These are phyloP conservation scores for Fusarium newnesense DNA, from an alignment of 2,329 filamentous ascomycete genomes.

Conservation along the genomic window DNA sequence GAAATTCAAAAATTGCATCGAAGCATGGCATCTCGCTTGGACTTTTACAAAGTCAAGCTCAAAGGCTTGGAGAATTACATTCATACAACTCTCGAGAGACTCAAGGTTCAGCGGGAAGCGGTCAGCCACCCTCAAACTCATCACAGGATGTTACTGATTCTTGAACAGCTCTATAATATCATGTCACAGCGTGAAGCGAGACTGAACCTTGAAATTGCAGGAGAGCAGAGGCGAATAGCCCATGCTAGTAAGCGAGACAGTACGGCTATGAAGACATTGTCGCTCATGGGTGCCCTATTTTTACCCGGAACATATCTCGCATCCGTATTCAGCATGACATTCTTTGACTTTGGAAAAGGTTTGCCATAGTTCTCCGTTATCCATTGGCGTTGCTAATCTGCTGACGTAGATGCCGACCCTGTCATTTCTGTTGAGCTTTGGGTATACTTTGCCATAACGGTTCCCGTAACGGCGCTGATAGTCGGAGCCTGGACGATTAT, in stretches of 20 bases:
- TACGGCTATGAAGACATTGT: constrained; percentile 73
- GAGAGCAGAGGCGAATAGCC: constrained; percentile 67
- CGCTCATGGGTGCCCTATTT: constrained; percentile 71
- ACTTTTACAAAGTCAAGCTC: constrained; percentile 70
- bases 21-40: constrained; percentile 63
- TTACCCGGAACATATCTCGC: constrained; percentile 71
- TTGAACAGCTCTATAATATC: constrained; percentile 69
- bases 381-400: constrained; percentile 1
- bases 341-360: constrained; percentile 70
- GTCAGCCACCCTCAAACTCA: constrained; percentile 51
- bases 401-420: constrained; percentile 46
- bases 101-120: constrained; percentile 70
- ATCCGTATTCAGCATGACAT: constrained; percentile 73
- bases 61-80: constrained; percentile 72
- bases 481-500: constrained; percentile 66
- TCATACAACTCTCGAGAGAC: constrained; percentile 67
- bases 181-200: constrained; percentile 73
- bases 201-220: constrained; percentile 71
- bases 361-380: constrained; percentile 13
- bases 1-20: constrained; percentile 59
- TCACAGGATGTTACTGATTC: constrained; percentile 16
- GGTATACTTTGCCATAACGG: constrained; percentile 71
- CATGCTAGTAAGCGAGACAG: constrained; percentile 70
- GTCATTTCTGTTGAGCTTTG: constrained; percentile 64
- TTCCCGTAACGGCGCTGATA: constrained; percentile 66